A percentile compares a stretch with the other conserved stretches of the same genome.
phyloP scores from a whole-genome alignment of 352 stramenopile species.

The Globisporangium cylindrosporum region DNA sequence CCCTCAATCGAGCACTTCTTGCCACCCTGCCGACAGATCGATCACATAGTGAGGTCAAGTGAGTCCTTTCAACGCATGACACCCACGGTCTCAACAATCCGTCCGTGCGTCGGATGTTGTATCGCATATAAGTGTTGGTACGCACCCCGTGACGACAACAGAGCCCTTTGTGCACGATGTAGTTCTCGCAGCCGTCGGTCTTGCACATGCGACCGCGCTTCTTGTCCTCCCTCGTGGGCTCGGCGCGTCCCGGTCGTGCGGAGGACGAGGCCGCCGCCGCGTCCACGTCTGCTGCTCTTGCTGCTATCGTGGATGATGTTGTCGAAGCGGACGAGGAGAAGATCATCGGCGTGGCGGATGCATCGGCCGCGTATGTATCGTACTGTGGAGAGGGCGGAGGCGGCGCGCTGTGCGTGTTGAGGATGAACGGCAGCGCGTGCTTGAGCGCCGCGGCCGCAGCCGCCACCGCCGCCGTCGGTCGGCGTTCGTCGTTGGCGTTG shows the following conservation, averaged over 20 bases:
- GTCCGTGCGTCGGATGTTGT: background rate
- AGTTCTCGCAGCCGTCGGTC: constrained; percentile 20
- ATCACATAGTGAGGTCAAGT: constrained; percentile 1
- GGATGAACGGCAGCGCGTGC: constrained; percentile 14
- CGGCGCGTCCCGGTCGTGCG: background rate
- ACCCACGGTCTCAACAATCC: background rate
- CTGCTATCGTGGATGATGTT: background rate
- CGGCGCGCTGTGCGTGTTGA: constrained; percentile 5
- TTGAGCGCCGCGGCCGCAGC: constrained; percentile 2
- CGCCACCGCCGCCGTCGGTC: background rate
- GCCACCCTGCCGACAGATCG: constrained; percentile 26
- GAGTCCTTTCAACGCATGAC: constrained; percentile 3
- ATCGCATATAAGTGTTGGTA: background rate
- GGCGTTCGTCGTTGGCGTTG: background rate
- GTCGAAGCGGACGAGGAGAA: background rate
- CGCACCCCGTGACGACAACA: constrained; percentile 26
- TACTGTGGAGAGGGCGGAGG: background rate
- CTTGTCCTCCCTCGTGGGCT: constrained; percentile 13
- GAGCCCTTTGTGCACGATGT: constrained; percentile 25
- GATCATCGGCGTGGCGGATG: background rate
- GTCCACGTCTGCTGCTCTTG: background rate
- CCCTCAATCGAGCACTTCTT: constrained; percentile 41
- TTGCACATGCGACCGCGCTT: constrained; percentile 21
- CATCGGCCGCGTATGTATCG: background rate
- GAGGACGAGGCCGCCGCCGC: background rate